Base-by-base conservation (phyloP, 2,329 filamentous ascomycete genomes). In the Colletotrichum viniferum region DNA sequence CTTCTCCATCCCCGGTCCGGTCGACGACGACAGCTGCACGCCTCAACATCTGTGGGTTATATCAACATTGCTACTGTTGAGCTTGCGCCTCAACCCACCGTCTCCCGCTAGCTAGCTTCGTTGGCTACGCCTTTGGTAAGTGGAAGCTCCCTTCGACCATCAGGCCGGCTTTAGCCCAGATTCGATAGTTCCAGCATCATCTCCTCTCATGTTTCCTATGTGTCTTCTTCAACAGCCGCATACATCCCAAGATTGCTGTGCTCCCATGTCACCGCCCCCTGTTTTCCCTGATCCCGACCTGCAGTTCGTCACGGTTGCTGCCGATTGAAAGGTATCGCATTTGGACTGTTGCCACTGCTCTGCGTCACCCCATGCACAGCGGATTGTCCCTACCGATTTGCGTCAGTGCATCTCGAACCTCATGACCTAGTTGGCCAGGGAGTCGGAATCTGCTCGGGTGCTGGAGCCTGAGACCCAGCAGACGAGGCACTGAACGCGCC, bases 31-130 rank as follows among this genome's bases (percentile, higher is more conserved):
- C 24, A 52, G 21, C 48, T 48, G 18, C 34, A 12, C 48, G 28
- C 48, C 30, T 32, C 58, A 60, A 64, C 28, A 69, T n/a, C 43
- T 10, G 43, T 60, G 48, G 58, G 38, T 48, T 48, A 73, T 60
- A 60, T 65, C 30, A 32, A 62, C 56, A 73, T 28, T 21, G 28
- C 38, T 28, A 24, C 63, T 58, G 30, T 68, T 34, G 56, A 76
- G 69, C 73, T 73, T 43, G 56, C 69, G 56, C 56, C 69, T 38
- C 58, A 60, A 52, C 21, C 55, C 28, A 64, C 58, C 69, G 55
- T 73, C 58, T 61, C 34, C 73, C 63, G 55, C 70, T 64, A 76
- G 73, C 63, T 71, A 73, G 63, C 69, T 75, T 36, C 28, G 16
- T 62, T 58, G 34, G 30, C 56, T 63, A 36, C 61, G 32, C 26